A percentile compares a stretch with the other conserved stretches of the same genome.
Evolutionary conservation across 2,329 filamentous ascomycete genomes (phyloP).

Genomic region (Pestalotiopsis sp.): DNA sequence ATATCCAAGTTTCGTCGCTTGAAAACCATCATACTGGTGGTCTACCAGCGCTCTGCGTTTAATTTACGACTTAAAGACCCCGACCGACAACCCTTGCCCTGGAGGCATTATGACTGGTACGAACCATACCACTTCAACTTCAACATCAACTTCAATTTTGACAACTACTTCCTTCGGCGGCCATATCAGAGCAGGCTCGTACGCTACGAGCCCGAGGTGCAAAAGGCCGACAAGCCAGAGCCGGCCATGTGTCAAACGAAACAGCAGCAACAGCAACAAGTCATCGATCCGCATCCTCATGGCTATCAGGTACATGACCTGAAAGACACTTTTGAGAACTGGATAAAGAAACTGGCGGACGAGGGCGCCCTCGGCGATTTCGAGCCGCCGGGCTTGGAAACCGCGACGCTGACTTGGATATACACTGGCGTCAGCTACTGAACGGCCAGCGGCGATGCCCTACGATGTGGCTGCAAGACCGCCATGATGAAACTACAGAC

Average conservation of each 20-base stretch:
- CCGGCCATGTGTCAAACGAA: slow-evolving; percentile 23
- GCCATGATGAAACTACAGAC: neutral
- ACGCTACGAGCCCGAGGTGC: slow-evolving; percentile 27
- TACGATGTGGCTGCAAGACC: no score
- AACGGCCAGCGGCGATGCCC: neutral
- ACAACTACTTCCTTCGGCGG: slow-evolving; percentile 42
- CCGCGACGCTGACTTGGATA: slow-evolving; percentile 34
- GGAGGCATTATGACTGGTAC: slow-evolving; percentile 42
- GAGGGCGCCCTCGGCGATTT: slow-evolving; percentile 20
- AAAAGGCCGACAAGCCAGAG: slow-evolving; percentile 21
- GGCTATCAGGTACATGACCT: slow-evolving; percentile 31
- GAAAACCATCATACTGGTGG: slow-evolving; percentile 45
- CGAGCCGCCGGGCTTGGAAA: slow-evolving; percentile 29
- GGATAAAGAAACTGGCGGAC: slow-evolving; percentile 25
- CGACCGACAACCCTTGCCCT: slow-evolving; percentile 22
- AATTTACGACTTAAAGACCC: slow-evolving; percentile 30
- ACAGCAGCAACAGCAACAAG: slow-evolving; percentile 26
- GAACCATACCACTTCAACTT: slow-evolving; percentile 50
- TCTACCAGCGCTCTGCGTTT: slow-evolving; percentile 52
- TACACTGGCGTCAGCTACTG: slow-evolving; percentile 26
- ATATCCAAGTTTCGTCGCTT: slow-evolving; percentile 44
- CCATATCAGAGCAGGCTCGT: slow-evolving; percentile 39
- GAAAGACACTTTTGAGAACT: slow-evolving; percentile 32
- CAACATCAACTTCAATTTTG: slow-evolving; percentile 49
- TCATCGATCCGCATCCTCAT: slow-evolving; percentile 29